These are phyloP conservation scores for Dictyophora rubrovolvata DNA, from an alignment of 768 basidiomycete species.

Conservation along the genomic window DNA sequence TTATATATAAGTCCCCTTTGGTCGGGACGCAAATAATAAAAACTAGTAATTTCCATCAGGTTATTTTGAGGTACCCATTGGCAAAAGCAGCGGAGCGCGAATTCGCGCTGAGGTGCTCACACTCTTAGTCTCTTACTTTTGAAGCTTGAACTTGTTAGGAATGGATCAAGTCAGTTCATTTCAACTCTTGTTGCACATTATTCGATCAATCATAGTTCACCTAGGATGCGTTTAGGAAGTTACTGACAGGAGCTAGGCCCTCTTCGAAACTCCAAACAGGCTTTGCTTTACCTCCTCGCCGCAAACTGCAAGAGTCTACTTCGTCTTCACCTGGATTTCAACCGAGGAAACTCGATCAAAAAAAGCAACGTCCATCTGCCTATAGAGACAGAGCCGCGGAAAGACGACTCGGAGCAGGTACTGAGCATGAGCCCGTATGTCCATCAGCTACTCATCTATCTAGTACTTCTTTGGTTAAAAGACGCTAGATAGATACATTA, in stretches of 20 bases:
- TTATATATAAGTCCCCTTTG: neutral
- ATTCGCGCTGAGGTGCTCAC: neutral
- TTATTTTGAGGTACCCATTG: too few species aligned
- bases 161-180: neutral
- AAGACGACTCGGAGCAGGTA: slow-evolving; percentile 55
- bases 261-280: neutral
- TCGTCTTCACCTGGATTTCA: slow-evolving; percentile 62
- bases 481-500: slow-evolving; percentile 59
- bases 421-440: slow-evolving; percentile 49
- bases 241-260: neutral
- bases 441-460: neutral
- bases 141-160: neutral
- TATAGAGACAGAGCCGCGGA: slow-evolving; percentile 76
- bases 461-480: neutral
- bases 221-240: slow-evolving; percentile 3
- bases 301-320: neutral
- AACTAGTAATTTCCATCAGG: too few species aligned
- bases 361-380: slow-evolving; percentile 38
- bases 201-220: neutral
- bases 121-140: neutral
- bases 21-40: too few species aligned
- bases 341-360: slow-evolving; percentile 57
- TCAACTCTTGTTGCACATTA: neutral
- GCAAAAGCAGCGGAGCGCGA: neutral
- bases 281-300: neutral